These are phyloP conservation scores for Phellinidium pouzarii DNA, from an alignment of 1,284 basidiomycete genomes.

Conservation along the genomic window DNA sequence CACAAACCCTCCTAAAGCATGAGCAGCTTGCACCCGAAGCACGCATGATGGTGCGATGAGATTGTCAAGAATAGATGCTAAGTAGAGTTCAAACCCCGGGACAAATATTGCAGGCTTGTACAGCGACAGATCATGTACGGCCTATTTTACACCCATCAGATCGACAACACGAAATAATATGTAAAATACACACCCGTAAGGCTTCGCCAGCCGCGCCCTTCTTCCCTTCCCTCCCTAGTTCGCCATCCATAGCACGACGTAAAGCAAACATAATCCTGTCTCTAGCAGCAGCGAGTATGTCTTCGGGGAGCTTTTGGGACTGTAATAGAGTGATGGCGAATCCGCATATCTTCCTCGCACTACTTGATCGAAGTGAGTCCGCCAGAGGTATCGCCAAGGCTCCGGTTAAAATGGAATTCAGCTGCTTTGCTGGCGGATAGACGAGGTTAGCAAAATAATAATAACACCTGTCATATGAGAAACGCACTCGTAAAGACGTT, in stretches of 20 bases:
- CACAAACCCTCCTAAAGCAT: slow-evolving; percentile 64
- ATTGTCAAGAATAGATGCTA: slow-evolving; percentile 55
- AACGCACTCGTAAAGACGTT: slow-evolving; percentile 55
- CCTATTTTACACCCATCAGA: slow-evolving; percentile 35
- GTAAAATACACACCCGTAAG: slow-evolving; percentile 49
- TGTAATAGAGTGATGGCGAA: slow-evolving; percentile 68
- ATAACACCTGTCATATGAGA: slow-evolving; percentile 31
- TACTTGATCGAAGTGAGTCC: slow-evolving; percentile 62
- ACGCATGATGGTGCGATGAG: slow-evolving; percentile 54
- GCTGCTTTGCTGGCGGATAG: slow-evolving; percentile 43
- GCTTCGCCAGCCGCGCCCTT: slow-evolving; percentile 71
- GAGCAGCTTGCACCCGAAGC: slow-evolving; percentile 61
- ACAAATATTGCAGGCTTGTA: slow-evolving; percentile 58
- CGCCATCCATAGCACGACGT: slow-evolving; percentile 70
- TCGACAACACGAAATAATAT: slow-evolving; percentile 13
- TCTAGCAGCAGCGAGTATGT: slow-evolving; percentile 50
- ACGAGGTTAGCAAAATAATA: slow-evolving; percentile 39
- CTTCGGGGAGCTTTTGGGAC: slow-evolving; percentile 54
- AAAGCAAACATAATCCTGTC: slow-evolving; percentile 63
- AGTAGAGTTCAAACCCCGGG: slow-evolving; percentile 50
- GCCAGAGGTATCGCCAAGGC: slow-evolving; percentile 66
- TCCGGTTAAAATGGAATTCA: slow-evolving; percentile 50
- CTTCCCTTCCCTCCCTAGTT: slow-evolving; percentile 79
- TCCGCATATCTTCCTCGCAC: slow-evolving; percentile 75
- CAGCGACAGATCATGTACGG: slow-evolving; percentile 60